Evolutionary conservation across 768 basidiomycete genomes (phyloP).

Genomic region (Pleurotus citrinopileatus): DNA sequence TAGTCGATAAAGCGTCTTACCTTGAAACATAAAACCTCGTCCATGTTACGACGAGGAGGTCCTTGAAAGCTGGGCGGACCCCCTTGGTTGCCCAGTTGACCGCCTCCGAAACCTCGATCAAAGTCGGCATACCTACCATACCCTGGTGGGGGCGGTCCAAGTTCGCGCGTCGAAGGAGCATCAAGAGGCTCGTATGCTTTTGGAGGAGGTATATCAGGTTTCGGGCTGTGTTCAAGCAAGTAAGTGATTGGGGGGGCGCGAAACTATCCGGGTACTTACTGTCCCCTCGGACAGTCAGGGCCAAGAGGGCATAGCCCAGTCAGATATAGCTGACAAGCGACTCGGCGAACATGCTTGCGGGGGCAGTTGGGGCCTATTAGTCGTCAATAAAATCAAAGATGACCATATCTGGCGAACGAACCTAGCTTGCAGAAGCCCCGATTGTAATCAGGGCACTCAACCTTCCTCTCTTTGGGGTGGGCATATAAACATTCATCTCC

Average conservation of each 20-base stretch:
- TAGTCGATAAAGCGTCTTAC: constrained; percentile 32
- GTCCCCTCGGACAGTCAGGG: constrained; percentile 81
- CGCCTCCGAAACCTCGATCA: constrained; percentile 50
- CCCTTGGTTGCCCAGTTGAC: constrained; percentile 23
- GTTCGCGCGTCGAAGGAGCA: constrained; percentile 70
- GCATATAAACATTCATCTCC: constrained; percentile 98
- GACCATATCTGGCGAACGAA: constrained; percentile 32
- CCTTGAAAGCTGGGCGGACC: constrained; percentile 24
- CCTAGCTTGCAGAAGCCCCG: constrained; percentile 95
- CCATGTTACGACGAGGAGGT: constrained; percentile 65
- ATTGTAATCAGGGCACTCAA: constrained; percentile 94
- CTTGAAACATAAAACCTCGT: constrained; percentile 88
- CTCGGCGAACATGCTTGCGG: constrained; percentile 88
- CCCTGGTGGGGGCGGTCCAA: constrained; percentile 90
- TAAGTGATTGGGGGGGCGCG: constrained; percentile 13
- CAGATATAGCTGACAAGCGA: constrained; percentile 87
- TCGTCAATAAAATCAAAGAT: constrained; percentile 5
- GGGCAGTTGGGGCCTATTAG: constrained; percentile 78
- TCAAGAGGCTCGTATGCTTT: constrained; percentile 77
- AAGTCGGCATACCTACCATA: constrained; percentile 83
- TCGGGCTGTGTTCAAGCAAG: constrained; percentile 54
- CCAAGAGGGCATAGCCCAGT: constrained; percentile 94
- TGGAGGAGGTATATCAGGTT: constrained; percentile 65
- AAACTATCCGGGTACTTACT: constrained; percentile 49
- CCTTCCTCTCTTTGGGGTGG: constrained; percentile 86